Percentiles rank a stretch among this genome's conserved stretches.
These are phyloP conservation scores for Clavispora santaluciae DNA, from an alignment of 805 yeast species.

Conservation along the genomic window DNA sequence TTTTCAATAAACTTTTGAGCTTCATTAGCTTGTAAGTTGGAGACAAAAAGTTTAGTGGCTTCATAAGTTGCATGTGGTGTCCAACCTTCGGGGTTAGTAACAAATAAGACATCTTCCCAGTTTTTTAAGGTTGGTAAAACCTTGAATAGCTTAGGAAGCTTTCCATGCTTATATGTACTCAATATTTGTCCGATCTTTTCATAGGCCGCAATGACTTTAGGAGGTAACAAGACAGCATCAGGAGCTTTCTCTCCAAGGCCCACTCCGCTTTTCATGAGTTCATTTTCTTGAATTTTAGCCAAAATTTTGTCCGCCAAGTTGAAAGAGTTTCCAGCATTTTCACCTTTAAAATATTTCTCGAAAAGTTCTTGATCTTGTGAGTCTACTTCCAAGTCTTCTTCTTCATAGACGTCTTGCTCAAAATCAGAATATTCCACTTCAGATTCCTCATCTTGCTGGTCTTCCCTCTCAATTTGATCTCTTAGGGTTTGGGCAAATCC, in stretches of 20 bases:
- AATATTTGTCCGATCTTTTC: slow-evolving; percentile 85
- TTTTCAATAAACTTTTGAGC: slow-evolving; percentile 76
- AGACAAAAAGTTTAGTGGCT: slow-evolving; percentile 90
- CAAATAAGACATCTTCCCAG: slow-evolving; percentile 94
- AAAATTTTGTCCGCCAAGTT: slow-evolving; percentile 89
- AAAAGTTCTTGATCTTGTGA: slow-evolving; percentile 82
- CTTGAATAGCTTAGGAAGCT: slow-evolving; percentile 92
- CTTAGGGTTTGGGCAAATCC: slow-evolving; percentile 20
- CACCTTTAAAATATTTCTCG: slow-evolving; percentile 58
- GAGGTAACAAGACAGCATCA: slow-evolving; percentile 85
- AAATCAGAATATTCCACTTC: slow-evolving; percentile 54
- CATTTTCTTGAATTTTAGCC: slow-evolving; percentile 82
- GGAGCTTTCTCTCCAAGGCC: slow-evolving; percentile 29
- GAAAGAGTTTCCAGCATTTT: slow-evolving; percentile 34
- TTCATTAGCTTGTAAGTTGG: slow-evolving; percentile 80
- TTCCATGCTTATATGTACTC: slow-evolving; percentile 89
- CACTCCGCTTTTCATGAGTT: slow-evolving; percentile 22
- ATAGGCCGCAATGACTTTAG: slow-evolving; percentile 93
- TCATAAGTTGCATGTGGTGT: slow-evolving; percentile 92
- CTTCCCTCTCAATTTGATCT: slow-evolving; percentile 25
- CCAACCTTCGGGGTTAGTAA: slow-evolving; percentile 91
- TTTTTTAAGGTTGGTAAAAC: slow-evolving; percentile 87
- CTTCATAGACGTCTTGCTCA: slow-evolving; percentile 41
- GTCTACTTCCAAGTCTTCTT: slow-evolving; percentile 63
- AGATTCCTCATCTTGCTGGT: slow-evolving; percentile 38